Percentiles rank a stretch among this genome's conserved stretches.
These are phyloP conservation scores for Pseudopithomyces maydicus DNA, from an alignment of 2,329 filamentous ascomycete genomes.

Conservation along the genomic window DNA sequence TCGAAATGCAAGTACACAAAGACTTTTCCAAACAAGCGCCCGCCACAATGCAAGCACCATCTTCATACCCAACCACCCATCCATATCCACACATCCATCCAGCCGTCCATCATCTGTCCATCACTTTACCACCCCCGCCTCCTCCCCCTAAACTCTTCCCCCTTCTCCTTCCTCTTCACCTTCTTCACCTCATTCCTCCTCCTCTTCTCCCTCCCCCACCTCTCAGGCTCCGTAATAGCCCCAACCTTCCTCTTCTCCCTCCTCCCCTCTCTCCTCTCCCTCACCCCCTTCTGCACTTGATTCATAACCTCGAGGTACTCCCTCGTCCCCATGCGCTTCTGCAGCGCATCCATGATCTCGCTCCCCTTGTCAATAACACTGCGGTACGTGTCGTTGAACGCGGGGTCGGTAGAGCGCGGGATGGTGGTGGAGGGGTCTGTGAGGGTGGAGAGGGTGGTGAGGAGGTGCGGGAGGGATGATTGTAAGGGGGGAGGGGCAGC, in stretches of 20 bases:
- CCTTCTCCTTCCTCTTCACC: constrained; percentile 70
- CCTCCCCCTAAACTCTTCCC: constrained; percentile 70
- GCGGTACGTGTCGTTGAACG: constrained; percentile 71
- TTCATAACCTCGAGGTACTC: constrained; percentile 77
- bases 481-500: constrained; percentile 62
- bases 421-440: constrained; percentile 77
- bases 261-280: constrained; percentile 72
- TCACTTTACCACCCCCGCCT: constrained; percentile 67
- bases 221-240: constrained; percentile 81
- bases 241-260: constrained; percentile 88
- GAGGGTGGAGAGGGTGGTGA: constrained; percentile 77
- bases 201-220: constrained; percentile 73
- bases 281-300: constrained; percentile 74
- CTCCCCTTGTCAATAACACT: constrained; percentile 72
- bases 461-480: constrained; percentile 67
- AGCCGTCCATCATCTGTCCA: not conserved
- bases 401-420: constrained; percentile 72
- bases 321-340: constrained; percentile 81
- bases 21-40: too few species aligned
- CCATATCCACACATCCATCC: constrained; percentile 3
- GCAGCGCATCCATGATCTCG: constrained; percentile 79
- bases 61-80: too few species aligned
- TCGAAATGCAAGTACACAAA: too few species aligned
- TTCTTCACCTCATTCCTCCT: constrained; percentile 65
- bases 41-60: too few species aligned